Base-by-base conservation (phyloP, 345 rosid species). In the Arabis alpina region DNA sequence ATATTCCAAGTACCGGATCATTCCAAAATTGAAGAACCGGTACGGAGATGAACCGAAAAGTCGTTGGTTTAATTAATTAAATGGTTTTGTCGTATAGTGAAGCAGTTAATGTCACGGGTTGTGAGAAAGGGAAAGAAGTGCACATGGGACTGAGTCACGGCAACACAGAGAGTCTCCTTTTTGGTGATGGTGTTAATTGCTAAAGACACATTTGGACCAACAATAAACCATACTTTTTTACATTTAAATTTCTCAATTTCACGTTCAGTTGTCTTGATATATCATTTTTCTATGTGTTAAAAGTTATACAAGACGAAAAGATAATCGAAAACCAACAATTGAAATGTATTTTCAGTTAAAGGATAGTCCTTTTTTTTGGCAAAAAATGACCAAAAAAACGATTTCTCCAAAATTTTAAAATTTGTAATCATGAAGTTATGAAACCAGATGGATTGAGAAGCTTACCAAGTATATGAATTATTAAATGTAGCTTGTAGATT, bases 101-200 rank as follows among this genome's bases (percentile, higher is more conserved):
- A 41, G 48, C 14, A 13, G 71, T 51, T 32, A 54, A 23, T 61
- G 74, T 75, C 78, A 75, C 78, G 74, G 74, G 64, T 40, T 19
- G 58, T 37, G 71, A 54, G 64, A 63, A 63, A 54, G 50, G 45
- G 62, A 61, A 67, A 67, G 62, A 13, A 54, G 40, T 8, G 74
- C 78, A 75, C 78, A 68, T 75, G 78, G 69, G 63, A 25, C 28
- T 61, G 74, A 68, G 74, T 75, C 78, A 75, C 78, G 78, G 78
- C 69, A 45, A 58, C 66, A 66, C 51, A 68, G 40, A 32, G 45
- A 61, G 64, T 55, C 45, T 66, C 58, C 25, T 75, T 61, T 74
- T 61, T 9, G 56, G 53, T 73, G 58, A 73, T 73, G 25, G 27
- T 73, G 65, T 64, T 34, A 45, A 23, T 30, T 34, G 41, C 8